Conservation (phyloP, 179 eudicot species). For the Amaranthus tricolor region DNA sequence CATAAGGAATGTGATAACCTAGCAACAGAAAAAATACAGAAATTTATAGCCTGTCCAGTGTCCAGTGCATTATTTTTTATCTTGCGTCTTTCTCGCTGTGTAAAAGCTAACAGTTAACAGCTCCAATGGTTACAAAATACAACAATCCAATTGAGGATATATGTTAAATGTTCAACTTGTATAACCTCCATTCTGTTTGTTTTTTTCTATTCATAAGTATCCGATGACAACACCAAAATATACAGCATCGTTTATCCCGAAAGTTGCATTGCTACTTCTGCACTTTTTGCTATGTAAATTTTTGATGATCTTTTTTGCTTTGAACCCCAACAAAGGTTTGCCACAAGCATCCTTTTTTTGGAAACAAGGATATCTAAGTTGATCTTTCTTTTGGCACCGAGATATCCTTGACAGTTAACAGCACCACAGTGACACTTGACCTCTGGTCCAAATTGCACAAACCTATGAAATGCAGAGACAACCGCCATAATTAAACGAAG, state of each 20-base stretch:
- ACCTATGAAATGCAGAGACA: slow-evolving; percentile 42
- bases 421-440: slow-evolving; percentile 90
- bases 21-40: slow-evolving; percentile 5
- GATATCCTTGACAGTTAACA: slow-evolving; percentile 73
- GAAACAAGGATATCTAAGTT: slow-evolving; percentile 42
- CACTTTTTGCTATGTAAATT: slow-evolving; percentile 16
- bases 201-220: slow-evolving; percentile 10
- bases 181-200: slow-evolving; percentile 10
- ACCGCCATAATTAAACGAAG: not conserved
- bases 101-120: not conserved
- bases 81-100: not conserved
- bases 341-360: slow-evolving; percentile 41
- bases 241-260: slow-evolving; percentile 18
- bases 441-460: slow-evolving; percentile 92
- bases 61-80: not conserved
- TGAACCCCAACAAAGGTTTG: slow-evolving; percentile 61
- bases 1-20: slow-evolving; percentile 1
- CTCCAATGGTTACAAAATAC: slow-evolving; percentile 12
- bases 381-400: slow-evolving; percentile 59
- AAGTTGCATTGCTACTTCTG: slow-evolving; percentile 10
- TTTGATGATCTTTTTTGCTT: slow-evolving; percentile 58
- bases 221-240: slow-evolving; percentile 8
- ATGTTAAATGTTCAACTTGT: not conserved
- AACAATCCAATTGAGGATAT: not conserved
- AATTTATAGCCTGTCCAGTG: not conserved